Evolutionary conservation across 805 yeast genomes (phyloP).

Genomic region (Kazachstania bromeliacearum): DNA sequence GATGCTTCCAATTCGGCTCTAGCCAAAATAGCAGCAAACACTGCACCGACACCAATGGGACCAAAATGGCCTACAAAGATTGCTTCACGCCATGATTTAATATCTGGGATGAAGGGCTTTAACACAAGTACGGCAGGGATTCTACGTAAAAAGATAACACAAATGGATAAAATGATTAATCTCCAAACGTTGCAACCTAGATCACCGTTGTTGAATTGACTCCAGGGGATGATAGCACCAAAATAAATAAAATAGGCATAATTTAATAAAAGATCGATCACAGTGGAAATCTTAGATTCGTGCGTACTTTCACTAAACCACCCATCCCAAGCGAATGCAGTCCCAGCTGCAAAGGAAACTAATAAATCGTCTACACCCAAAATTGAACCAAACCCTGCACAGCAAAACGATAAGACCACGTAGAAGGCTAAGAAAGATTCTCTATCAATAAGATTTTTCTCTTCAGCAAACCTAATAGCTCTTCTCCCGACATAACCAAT

Average conservation of each 20-base stretch:
- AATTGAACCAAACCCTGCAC: constrained; percentile 84
- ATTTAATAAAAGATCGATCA: constrained; percentile 76
- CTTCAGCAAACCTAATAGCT: constrained; percentile 66
- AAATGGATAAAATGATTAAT: constrained; percentile 61
- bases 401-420: constrained; percentile 68
- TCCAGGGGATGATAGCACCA: constrained; percentile 90
- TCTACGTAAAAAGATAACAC: constrained; percentile 66
- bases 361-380: constrained; percentile 83
- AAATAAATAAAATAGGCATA: constrained; percentile 82
- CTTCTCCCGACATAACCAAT: constrained; percentile 67
- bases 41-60: constrained; percentile 92
- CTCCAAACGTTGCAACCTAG: constrained; percentile 74
- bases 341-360: constrained; percentile 87
- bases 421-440: constrained; percentile 84
- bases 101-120: constrained; percentile 76
- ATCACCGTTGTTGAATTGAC: constrained; percentile 49
- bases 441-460: constrained; percentile 61
- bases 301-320: constrained; percentile 76
- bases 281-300: constrained; percentile 79
- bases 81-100: constrained; percentile 89
- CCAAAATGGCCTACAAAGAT: constrained; percentile 92
- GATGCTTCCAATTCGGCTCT: constrained; percentile 56
- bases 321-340: constrained; percentile 92
- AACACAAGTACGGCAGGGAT: constrained; percentile 70
- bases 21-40: constrained; percentile 75